Base-by-base conservation (phyloP, 176 grass and related monocot genomes). In the Oryza glaberrima region DNA sequence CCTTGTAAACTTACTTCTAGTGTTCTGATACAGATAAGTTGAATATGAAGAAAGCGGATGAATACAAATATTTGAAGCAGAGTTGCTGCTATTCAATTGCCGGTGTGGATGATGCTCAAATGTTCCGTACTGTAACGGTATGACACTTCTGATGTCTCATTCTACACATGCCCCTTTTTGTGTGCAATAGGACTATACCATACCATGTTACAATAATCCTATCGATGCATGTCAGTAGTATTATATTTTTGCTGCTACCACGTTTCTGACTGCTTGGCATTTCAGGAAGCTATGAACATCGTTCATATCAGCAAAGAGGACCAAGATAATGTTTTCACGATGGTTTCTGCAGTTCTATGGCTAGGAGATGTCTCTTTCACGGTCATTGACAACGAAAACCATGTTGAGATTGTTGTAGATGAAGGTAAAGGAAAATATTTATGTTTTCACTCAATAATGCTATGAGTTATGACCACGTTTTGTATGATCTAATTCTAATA, bases 11-110 rank as follows among this genome's bases (percentile, higher is more conserved):
- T 86, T 72, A 23, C 26, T 54, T 80, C 52, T 52, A 52, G 66
- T 82, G 52, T 81, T 90, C 83, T 11, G 60, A 84, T 89, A 73
- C 93, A 99, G 96, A 87, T 79, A 99, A 94, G 84, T 85, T 99
- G 47, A 99, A 94, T 92, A 87, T 99, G 86, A 94, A 89, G 70
- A 96, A 92, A 85, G 96, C 81, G 72, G 91, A 99, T 73, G 91
- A 91, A 54, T 99, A 96, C 84, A 99, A 96, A 88, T 99, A 99
- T 87, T 82, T 99, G 74, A 99, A 96, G 81, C 96, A 96, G 79
- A 99, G 96, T 73, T 90, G 86, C 87, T 96, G 96, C 64, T 88
- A 90, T 94, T 94, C 91, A 60, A 91, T 99, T 86, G 83, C 86
- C 64, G 91, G 96, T 17, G 94, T 99, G 78, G 94, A 99, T 91